A percentile compares a stretch with the other conserved stretches of the same genome.
These are phyloP conservation scores for Pleurotus pulmonarius DNA, from an alignment of 768 basidiomycete species.

Conservation along the genomic window DNA sequence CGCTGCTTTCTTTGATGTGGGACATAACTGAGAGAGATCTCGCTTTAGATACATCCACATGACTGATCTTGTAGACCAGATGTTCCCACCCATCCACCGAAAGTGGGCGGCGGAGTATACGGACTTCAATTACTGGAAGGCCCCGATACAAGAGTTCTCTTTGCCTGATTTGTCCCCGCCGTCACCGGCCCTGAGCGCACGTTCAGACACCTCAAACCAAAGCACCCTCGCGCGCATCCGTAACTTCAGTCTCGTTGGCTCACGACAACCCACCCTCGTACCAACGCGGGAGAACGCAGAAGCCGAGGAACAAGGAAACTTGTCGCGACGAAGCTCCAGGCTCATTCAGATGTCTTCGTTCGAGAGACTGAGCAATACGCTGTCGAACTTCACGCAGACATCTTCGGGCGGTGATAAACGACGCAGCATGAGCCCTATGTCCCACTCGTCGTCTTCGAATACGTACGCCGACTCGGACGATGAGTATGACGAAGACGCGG, in stretches of 20 bases:
- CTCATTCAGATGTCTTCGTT: conserved; percentile 75
- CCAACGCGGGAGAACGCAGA: conserved; percentile 6
- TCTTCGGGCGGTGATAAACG: conserved; percentile 29
- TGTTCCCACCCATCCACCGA: conserved; percentile 94
- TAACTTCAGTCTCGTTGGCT: conserved; percentile 72
- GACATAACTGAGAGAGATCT: not conserved
- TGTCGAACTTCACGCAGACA: conserved; percentile 45
- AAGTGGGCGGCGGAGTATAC: conserved; percentile 90
- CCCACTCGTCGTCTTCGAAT: conserved; percentile 48
- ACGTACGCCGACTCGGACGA: conserved; percentile 51
- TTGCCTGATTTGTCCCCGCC: conserved; percentile 82
- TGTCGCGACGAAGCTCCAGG: conserved; percentile 33
- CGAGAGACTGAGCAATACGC: conserved; percentile 61
- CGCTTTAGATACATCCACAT: conserved; percentile 86
- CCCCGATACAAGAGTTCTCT: conserved; percentile 70
- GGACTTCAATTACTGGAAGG: conserved; percentile 96
- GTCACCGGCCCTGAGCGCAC: conserved; percentile 91
- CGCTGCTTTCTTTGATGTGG: conserved; percentile 9
- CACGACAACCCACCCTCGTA: conserved; percentile 27
- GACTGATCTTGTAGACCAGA: conserved; percentile 99
- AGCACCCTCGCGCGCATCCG: conserved; percentile 71
- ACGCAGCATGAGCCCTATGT: conserved; percentile 51
- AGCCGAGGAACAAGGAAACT: conserved; percentile 15
- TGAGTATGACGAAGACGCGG: conserved; percentile 46
- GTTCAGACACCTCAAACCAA: conserved; percentile 80